phyloP scores from a whole-genome alignment of 1,139 yeast species.

The Magnusiomyces suaveolens region DNA sequence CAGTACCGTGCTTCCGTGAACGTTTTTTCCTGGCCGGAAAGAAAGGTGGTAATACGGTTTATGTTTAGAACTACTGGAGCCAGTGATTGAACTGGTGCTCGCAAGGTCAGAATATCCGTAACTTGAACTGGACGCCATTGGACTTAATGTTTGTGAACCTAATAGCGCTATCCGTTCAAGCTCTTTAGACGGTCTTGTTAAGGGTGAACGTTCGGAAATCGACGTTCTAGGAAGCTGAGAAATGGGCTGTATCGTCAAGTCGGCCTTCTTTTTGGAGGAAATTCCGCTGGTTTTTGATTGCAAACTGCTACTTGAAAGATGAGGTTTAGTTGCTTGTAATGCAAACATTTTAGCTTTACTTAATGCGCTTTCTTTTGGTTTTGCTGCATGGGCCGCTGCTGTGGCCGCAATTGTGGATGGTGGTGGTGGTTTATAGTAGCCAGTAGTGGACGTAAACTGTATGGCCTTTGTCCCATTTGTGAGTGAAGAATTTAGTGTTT shows the following conservation, averaged over 20 bases:
- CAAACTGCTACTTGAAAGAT: conserved; percentile 11
- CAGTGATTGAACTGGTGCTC: neutral
- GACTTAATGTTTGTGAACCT: conserved; percentile 19
- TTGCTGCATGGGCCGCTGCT: conserved; percentile 26
- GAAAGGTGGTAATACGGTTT: conserved; percentile 28
- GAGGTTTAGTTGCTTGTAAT: conserved; percentile 28
- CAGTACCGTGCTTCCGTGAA: conserved; percentile 32
- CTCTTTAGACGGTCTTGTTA: conserved; percentile 37
- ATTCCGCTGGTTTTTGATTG: conserved; percentile 16
- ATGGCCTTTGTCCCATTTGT: neutral
- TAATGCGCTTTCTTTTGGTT: conserved; percentile 27
- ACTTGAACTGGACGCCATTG: neutral
- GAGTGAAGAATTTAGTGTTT: neutral
- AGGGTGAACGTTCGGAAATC: conserved; percentile 34
- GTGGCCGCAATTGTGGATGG: conserved; percentile 19
- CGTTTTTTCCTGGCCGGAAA: conserved; percentile 34
- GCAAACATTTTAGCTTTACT: conserved; percentile 32
- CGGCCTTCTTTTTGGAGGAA: conserved; percentile 25
- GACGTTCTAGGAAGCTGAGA: conserved; percentile 26
- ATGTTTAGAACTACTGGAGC: conserved; percentile 22
- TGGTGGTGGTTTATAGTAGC: conserved; percentile 9
- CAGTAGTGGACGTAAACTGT: conserved; percentile 3
- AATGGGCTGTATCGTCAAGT: conserved; percentile 29
- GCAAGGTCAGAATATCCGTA: conserved; percentile 13
- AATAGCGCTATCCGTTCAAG: conserved; percentile 38